Conservation (phyloP, 2,329 filamentous ascomycete genomes). For the Chaetomium strumarium region DNA sequence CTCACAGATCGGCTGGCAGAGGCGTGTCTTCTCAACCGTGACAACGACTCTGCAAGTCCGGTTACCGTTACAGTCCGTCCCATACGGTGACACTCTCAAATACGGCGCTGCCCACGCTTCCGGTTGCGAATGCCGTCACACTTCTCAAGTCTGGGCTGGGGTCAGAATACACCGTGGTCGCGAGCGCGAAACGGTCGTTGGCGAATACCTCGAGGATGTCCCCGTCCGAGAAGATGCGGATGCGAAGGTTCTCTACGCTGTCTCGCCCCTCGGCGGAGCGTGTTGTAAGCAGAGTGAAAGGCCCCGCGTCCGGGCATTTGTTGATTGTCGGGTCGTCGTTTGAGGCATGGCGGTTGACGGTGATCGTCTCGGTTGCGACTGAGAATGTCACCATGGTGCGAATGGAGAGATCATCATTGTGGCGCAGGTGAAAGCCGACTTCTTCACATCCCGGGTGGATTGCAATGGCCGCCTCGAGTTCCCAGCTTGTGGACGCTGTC, state of each 20-base stretch:
- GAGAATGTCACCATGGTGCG: slow-evolving; percentile 2
- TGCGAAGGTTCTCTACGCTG: neutral
- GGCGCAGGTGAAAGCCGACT: slow-evolving; percentile 2
- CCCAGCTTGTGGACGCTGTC: neutral
- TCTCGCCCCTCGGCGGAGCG: slow-evolving; percentile 1
- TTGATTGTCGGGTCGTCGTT: slow-evolving; percentile 1
- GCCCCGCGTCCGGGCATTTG: slow-evolving; percentile 2
- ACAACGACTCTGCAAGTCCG: neutral
- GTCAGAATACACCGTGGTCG: slow-evolving; percentile 2
- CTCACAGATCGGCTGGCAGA: slow-evolving; percentile 3
- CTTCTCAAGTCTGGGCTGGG: neutral
- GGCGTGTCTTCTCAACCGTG: no score
- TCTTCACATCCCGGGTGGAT: neutral
- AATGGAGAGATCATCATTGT: neutral
- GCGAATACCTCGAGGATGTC: slow-evolving; percentile 4
- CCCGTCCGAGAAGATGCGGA: slow-evolving; percentile 2
- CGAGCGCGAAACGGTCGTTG: slow-evolving; percentile 3
- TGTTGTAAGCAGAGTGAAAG: slow-evolving; percentile 2
- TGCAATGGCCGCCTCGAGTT: neutral
- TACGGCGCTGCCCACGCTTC: slow-evolving; percentile 3
- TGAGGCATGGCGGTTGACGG: slow-evolving; percentile 1
- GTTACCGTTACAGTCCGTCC: neutral
- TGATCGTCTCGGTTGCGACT: slow-evolving; percentile 1
- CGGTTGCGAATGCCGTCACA: slow-evolving; percentile 1
- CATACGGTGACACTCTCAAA: slow-evolving; percentile 4